Base-by-base conservation (phyloP, 1,139 yeast species). In the Pneumocystis oryctolagi region DNA sequence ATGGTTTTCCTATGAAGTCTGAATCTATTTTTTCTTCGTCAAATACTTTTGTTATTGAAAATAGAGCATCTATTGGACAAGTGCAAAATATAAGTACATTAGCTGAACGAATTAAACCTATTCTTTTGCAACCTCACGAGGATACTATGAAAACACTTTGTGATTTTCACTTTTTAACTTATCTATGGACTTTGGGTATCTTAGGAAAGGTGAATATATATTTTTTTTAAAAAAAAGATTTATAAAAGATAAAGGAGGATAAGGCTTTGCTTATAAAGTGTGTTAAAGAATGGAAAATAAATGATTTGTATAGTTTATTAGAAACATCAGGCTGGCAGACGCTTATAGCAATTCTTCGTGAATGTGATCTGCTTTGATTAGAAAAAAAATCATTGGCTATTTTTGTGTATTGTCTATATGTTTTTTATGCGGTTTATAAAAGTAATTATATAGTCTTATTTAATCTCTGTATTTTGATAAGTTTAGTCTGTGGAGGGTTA, bases 291-390 rank as follows among this genome's bases (percentile, higher is more conserved):
- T 74, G 75, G 40, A 70, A 74, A 14, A 70, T 76, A 14, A 78
- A 76, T 37, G 80, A 79, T 65, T 83, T 82, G 60, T 78, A 80
- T 65, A 75, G 78, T 64, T 76, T 89, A 64, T 76, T 84, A 18
- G 84, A 85, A 67, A 76, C 81, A 62, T 82, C 86, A 0, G 90
- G 92, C 0, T 85, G 95, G 90, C 83, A 82, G 78, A 85, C 92
- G 0, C 75, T 87, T 64, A 71, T 84, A 60, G 81, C 89, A 1
- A 84, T 86, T 61, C 63, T 73, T 28, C 67, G 68, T 56, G 60
- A 62, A 47, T 20, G 53, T 5, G 16, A 25, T 14, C 12, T 47
- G n/a, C 31, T 47, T 47, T 47, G 25, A 39, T 39, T 18, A 47
- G 12, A 8, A 25, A 47, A 47, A 47, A 25, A 47, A 25, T 25